Evolutionary conservation across 768 basidiomycete species (phyloP).

Genomic region (Pulveroboletus sp.): DNA sequence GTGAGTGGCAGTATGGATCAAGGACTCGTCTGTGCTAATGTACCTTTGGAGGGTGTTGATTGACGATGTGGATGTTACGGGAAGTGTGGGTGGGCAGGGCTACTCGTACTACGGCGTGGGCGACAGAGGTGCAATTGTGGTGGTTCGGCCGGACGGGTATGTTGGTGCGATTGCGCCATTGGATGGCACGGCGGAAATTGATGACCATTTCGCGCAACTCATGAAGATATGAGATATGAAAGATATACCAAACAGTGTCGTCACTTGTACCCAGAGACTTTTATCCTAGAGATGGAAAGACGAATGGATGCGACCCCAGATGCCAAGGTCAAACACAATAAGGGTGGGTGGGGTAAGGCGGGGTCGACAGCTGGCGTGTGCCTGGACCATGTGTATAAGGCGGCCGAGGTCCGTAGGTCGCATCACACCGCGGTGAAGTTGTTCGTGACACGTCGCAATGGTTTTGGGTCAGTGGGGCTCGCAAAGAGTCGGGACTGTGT

Average conservation of each 20-base stretch:
- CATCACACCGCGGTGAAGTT: too few relatives aligned
- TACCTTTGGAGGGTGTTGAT: constrained; percentile 45
- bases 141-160: constrained; percentile 44
- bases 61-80: constrained; percentile 49
- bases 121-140: constrained; percentile 24
- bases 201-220: constrained; percentile 47
- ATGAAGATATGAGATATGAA: constrained; percentile 14
- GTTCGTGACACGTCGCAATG: too few relatives aligned
- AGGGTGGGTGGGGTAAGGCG: constrained; percentile 64
- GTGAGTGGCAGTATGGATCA: constrained; percentile 20
- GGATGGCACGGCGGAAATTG: constrained; percentile 32
- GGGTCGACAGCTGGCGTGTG: too few relatives aligned
- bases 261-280: too few relatives aligned
- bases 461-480: too few relatives aligned
- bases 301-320: constrained; percentile 48
- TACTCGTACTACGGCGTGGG: constrained; percentile 50
- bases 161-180: constrained; percentile 54
- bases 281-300: too few relatives aligned
- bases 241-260: not conserved
- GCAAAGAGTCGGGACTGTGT: too few relatives aligned
- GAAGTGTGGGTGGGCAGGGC: constrained; percentile 46
- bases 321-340: constrained; percentile 69
- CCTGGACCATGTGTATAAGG: too few relatives aligned
- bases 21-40: not conserved
- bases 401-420: too few relatives aligned